A percentile compares a stretch with the other conserved stretches of the same genome.
Evolutionary conservation across 352 stramenopile genomes (phyloP).

Genomic region (Plasmopara muralis): DNA sequence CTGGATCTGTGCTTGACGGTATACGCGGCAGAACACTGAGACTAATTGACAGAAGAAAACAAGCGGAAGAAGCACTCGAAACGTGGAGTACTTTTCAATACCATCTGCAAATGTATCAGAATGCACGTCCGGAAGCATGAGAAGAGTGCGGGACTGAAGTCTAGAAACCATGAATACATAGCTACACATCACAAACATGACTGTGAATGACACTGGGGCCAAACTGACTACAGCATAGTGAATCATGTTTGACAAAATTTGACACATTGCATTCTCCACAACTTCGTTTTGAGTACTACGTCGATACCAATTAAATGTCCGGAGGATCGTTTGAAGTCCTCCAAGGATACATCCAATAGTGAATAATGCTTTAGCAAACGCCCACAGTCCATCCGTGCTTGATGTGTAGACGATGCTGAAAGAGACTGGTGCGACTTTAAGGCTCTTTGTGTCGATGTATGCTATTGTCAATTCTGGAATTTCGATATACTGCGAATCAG

Average conservation of each 20-base stretch:
- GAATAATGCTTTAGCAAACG: slow-evolving; percentile 65
- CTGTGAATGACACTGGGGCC: slow-evolving; percentile 35
- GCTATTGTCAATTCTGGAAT: slow-evolving; percentile 67
- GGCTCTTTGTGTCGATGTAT: slow-evolving; percentile 55
- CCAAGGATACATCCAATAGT: slow-evolving; percentile 51
- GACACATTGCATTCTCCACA: slow-evolving; percentile 43
- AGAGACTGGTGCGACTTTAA: slow-evolving; percentile 21
- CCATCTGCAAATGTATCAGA: slow-evolving; percentile 38
- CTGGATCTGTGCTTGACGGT: slow-evolving; percentile 70
- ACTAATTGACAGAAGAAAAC: slow-evolving; percentile 81
- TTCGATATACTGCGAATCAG: slow-evolving; percentile 50
- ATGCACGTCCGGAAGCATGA: slow-evolving; percentile 76
- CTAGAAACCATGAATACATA: slow-evolving; percentile 96
- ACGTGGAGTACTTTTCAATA: slow-evolving; percentile 84
- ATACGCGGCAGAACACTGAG: slow-evolving; percentile 60
- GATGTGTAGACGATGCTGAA: slow-evolving; percentile 88
- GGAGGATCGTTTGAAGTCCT: slow-evolving; percentile 49
- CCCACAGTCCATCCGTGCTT: slow-evolving; percentile 72
- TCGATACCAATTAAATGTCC: slow-evolving; percentile 85
- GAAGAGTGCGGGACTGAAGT: slow-evolving; percentile 80
- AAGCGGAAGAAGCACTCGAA: slow-evolving; percentile 74
- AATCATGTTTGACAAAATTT: slow-evolving; percentile 37
- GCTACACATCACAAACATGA: slow-evolving; percentile 68
- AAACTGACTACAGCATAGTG: slow-evolving; percentile 35
- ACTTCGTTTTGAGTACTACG: slow-evolving; percentile 64